Evolutionary conservation across 148 eudicot species (phyloP).

Genomic region (Pharnaceum exiguum): DNA sequence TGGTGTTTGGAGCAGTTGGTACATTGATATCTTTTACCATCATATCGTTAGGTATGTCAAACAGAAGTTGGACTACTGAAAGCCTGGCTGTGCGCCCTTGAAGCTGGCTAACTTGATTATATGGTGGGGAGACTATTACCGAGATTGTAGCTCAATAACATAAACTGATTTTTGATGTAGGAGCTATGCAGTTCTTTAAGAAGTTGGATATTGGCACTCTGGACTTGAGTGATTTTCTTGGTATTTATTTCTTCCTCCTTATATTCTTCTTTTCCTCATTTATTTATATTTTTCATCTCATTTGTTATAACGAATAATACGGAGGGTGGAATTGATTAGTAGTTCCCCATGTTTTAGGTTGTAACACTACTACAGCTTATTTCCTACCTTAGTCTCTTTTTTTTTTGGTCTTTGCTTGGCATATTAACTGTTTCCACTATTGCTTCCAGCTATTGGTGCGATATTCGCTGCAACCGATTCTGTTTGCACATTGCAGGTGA

Average conservation of each 20-base stretch:
- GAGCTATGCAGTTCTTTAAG: constrained; percentile 41
- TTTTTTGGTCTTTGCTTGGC: not conserved
- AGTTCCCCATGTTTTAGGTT: too few species aligned
- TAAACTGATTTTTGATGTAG: constrained; percentile 29
- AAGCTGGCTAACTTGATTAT: not conserved
- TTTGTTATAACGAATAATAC: too few species aligned
- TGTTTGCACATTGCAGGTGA: constrained; percentile 80
- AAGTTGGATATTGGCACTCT: constrained; percentile 44
- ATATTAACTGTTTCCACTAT: constrained; percentile 12
- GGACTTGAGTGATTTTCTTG: constrained; percentile 62
- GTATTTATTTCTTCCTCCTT: constrained; percentile 26
- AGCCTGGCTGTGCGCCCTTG: not conserved
- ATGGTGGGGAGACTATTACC: not conserved
- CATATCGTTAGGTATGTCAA: constrained; percentile 41
- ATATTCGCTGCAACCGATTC: constrained; percentile 89
- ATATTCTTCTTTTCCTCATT: not conserved
- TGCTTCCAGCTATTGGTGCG: constrained; percentile 67
- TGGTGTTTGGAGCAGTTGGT: constrained; percentile 56
- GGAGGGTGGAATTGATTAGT: too few species aligned
- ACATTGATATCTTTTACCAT: constrained; percentile 52
- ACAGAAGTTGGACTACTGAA: not conserved
- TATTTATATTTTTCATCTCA: too few species aligned
- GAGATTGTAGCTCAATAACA: constrained; percentile 1
- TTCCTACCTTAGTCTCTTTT: too few species aligned
- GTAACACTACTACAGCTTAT: too few species aligned